Evolutionary conservation across 2,329 filamentous ascomycete genomes (phyloP), one percentile per base, ranked within the genome.

Genomic region (Scleromitrula shiraiana): DNA sequence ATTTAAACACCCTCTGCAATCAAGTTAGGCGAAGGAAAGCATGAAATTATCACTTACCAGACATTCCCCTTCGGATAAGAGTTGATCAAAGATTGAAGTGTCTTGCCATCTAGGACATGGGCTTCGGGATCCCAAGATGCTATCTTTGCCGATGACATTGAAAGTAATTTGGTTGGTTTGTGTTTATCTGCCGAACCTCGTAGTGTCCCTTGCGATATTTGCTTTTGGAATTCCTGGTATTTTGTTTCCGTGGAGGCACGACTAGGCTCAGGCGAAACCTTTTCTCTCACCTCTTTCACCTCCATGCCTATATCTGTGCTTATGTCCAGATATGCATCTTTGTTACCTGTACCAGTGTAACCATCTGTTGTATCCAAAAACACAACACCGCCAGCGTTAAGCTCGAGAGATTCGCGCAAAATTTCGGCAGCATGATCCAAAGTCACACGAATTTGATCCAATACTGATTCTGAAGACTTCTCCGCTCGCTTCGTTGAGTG

Each of bases 41-140:
- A n/a, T n/a, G n/a, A n/a, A n/a, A n/a, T n/a, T n/a, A n/a, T n/a
- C n/a, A n/a, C n/a, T n/a, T n/a, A 61, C 58, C 59, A 62, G 7
- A 62, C 39, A 49, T 62, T 61, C 5, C 60, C 60, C 30, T 61
- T 58, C 0, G 60, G 60, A 42, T 62, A 62, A 1, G 53, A 51
- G 17, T 56, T 54, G 7, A 60, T 57, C 1, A 62, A 46, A 5
- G 52, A 41, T 33, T 59, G 54, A 6, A 62, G 46, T 10, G 53
- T 55, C 37, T 61, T 56, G 2, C 46, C 45, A 54, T 62, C 56
- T 4, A 62, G 23, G 19, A 49, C 44, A 37, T 46, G 50, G 8
- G 53, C 50, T 9, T 53, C 35, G 2, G 50, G 24, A 38, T 59
- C 54, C 56, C 51, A 57, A 4, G 46, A 39, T 9, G 51, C 55